A percentile compares a stretch with the other conserved stretches of the same genome.
Evolutionary conservation across 768 basidiomycete genomes (phyloP).

Genomic region (Roridomyces roridus): DNA sequence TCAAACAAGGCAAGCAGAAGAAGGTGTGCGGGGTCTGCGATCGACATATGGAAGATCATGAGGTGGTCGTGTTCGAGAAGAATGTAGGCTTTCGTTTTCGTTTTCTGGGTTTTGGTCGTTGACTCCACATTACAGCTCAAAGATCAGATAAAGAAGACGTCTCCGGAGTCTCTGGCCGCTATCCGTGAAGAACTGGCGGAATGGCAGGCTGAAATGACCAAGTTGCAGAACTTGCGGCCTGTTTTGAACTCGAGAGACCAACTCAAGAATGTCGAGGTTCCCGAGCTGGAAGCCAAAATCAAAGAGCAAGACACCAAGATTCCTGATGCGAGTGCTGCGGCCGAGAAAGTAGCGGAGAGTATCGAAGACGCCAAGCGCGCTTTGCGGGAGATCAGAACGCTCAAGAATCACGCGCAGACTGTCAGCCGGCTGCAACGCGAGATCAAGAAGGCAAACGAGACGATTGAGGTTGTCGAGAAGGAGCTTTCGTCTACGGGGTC

Average conservation of each 20-base stretch:
- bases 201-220: conserved; percentile 67
- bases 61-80: conserved; percentile 67
- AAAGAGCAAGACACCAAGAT: conserved; percentile 60
- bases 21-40: conserved; percentile 81
- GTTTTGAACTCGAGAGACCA: conserved; percentile 58
- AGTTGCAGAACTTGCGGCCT: conserved; percentile 66
- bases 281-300: conserved; percentile 67
- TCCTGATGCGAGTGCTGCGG: conserved; percentile 53
- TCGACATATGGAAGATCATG: conserved; percentile 61
- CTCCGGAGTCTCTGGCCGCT: conserved; percentile 51
- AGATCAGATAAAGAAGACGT: conserved; percentile 62
- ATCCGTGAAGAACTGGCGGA: conserved; percentile 52
- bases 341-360: conserved; percentile 66
- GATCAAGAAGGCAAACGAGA: conserved; percentile 61
- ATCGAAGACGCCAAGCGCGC: conserved; percentile 62
- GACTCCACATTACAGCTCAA: too few relatives aligned
- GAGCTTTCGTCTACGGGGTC: conserved; percentile 77
- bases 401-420: conserved; percentile 68
- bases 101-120: too few relatives aligned
- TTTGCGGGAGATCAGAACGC: conserved; percentile 59
- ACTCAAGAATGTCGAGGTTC: conserved; percentile 67
- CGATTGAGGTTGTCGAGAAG: conserved; percentile 68
- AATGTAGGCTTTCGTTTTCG: conserved; percentile 66
- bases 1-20: conserved; percentile 63
- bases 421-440: conserved; percentile 67